Evolutionary conservation across 2,329 filamentous ascomycete species (phyloP).

Genomic region (Colletotrichum tropicicola): DNA sequence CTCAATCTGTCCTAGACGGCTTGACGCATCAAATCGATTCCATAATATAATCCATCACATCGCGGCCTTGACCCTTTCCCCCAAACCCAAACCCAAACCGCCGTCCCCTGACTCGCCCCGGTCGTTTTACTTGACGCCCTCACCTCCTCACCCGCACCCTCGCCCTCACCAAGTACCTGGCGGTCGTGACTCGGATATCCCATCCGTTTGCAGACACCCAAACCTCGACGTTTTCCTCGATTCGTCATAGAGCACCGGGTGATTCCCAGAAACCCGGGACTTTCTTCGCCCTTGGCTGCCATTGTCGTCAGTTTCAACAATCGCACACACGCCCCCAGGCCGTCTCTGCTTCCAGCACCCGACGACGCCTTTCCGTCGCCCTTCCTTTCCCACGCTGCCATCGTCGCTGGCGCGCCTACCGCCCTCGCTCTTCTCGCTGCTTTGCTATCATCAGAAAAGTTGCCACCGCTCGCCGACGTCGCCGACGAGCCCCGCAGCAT

Average conservation of each 20-base stretch:
- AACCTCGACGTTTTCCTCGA: slow-evolving; percentile 16
- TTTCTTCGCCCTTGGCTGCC: slow-evolving; percentile 7
- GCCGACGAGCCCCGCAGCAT: neutral
- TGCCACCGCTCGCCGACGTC: slow-evolving; percentile 11
- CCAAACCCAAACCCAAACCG: slow-evolving; percentile 1
- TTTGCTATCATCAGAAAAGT: neutral
- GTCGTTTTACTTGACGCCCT: slow-evolving; percentile 28
- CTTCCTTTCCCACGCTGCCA: slow-evolving; percentile 2
- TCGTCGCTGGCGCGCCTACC: neutral
- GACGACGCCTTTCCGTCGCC: neutral
- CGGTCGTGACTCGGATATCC: slow-evolving; percentile 4
- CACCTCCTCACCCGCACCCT: slow-evolving; percentile 18
- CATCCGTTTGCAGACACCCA: slow-evolving; percentile 28
- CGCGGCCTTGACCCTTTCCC: neutral
- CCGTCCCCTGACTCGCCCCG: slow-evolving; percentile 22
- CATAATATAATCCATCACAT: slow-evolving; percentile 6
- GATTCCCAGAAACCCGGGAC: slow-evolving; percentile 7
- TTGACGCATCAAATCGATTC: slow-evolving; percentile 13
- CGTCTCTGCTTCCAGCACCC: neutral
- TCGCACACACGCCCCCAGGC: neutral
- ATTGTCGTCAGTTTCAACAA: slow-evolving; percentile 22
- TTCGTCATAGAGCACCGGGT: slow-evolving; percentile 15
- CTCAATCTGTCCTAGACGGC: slow-evolving; percentile 24
- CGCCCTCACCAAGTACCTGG: slow-evolving; percentile 4
- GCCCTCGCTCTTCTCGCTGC: neutral